Evolutionary conservation across 2,329 filamentous ascomycete genomes (phyloP).

Genomic region (Aspergillus candidus): DNA sequence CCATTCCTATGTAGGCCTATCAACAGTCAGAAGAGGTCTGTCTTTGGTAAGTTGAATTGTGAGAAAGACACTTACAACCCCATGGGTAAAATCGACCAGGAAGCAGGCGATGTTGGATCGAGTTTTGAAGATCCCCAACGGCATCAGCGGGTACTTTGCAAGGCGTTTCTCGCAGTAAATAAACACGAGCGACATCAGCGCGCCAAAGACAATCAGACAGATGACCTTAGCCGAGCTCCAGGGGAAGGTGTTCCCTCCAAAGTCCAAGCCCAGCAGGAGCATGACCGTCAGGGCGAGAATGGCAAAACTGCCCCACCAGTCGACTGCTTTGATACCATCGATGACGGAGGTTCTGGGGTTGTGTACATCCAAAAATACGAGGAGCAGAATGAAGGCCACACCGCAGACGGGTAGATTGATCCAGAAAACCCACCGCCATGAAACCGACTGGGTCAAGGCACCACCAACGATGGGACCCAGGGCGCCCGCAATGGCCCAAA

Average conservation of each 20-base stretch:
- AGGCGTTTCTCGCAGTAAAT: slow-evolving; percentile 58
- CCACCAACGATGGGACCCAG: slow-evolving; percentile 51
- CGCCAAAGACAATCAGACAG: slow-evolving; percentile 49
- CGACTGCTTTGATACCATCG: slow-evolving; percentile 48
- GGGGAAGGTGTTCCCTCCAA: slow-evolving; percentile 48
- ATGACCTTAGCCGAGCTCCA: slow-evolving; percentile 53
- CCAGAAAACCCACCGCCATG: slow-evolving; percentile 53
- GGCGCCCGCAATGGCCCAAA: slow-evolving; percentile 52
- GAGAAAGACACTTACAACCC: slow-evolving; percentile 29
- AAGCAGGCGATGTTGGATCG: slow-evolving; percentile 54
- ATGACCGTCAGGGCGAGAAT: slow-evolving; percentile 48
- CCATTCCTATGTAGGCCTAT: slow-evolving; percentile 57
- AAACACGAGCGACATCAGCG: slow-evolving; percentile 47
- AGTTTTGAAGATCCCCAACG: slow-evolving; percentile 54
- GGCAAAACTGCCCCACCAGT: slow-evolving; percentile 50
- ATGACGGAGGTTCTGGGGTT: slow-evolving; percentile 47
- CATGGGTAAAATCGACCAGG: slow-evolving; percentile 44
- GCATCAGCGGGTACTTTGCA: slow-evolving; percentile 63
- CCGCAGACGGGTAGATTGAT: slow-evolving; percentile 51
- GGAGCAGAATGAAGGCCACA: slow-evolving; percentile 43
- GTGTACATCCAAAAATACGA: slow-evolving; percentile 51
- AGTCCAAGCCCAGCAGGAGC: slow-evolving; percentile 49
- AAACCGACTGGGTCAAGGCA: slow-evolving; percentile 37
- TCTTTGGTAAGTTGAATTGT: neutral
- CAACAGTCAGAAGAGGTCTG: slow-evolving; percentile 11